A percentile compares a stretch with the other conserved stretches of the same genome.
phyloP scores from a whole-genome alignment of 345 rosid species.

The Citrus maxima region DNA sequence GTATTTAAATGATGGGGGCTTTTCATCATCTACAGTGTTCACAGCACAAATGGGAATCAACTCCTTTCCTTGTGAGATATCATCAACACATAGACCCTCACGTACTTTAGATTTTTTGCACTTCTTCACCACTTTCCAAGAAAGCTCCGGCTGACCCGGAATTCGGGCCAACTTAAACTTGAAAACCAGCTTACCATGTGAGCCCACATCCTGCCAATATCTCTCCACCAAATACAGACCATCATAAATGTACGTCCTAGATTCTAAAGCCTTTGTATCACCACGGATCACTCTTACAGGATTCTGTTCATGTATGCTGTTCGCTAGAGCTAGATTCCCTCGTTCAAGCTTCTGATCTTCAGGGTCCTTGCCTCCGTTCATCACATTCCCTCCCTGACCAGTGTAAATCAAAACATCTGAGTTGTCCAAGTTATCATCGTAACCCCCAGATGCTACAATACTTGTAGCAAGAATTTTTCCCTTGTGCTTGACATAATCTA shows the following conservation, averaged over 20 bases:
- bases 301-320: conserved; percentile 37
- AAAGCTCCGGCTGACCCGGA: conserved; percentile 76
- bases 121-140: conserved; percentile 75
- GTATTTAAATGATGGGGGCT: conserved; percentile 67
- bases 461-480: conserved; percentile 52
- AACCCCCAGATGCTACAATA: conserved; percentile 69
- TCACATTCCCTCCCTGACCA: conserved; percentile 81
- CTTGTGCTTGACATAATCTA: conserved; percentile 53
- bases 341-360: conserved; percentile 71
- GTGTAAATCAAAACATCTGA: conserved; percentile 64
- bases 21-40: conserved; percentile 65
- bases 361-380: conserved; percentile 47
- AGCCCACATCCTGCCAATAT: conserved; percentile 49
- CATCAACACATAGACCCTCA: conserved; percentile 58
- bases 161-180: conserved; percentile 59
- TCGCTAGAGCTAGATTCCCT: conserved; percentile 76
- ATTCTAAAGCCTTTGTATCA: conserved; percentile 39
- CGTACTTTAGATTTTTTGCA: conserved; percentile 38
- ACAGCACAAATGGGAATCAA: conserved; percentile 60
- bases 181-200: conserved; percentile 67
- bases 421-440: conserved; percentile 55
- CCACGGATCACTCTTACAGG: conserved; percentile 84
- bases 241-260: conserved; percentile 54
- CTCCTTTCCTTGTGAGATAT: conserved; percentile 74
- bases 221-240: conserved; percentile 72